Base-by-base conservation (phyloP, 164 flowering plant species). In the Stephania yunnanensis region DNA sequence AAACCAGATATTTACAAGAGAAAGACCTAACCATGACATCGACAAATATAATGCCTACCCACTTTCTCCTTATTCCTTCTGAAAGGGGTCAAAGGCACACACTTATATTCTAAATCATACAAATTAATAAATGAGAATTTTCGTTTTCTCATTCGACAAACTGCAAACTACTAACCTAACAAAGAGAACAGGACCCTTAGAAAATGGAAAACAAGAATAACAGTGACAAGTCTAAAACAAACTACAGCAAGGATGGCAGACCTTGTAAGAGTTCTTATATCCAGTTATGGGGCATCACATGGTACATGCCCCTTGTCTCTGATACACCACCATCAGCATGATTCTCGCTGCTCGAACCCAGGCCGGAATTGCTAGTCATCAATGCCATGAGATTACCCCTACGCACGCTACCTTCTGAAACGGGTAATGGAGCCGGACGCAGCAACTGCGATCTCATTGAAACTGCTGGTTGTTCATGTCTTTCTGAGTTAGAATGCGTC, bases 381-480 rank as follows among this genome's bases (percentile, higher is more conserved):
- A 87, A 61, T n/a, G 85, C 78, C 83, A 86, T 78, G 77, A 86
- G 78, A 74, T 80, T 74, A 25, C 88, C 88, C 19, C 88, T 87
- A 74, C 84, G 88, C 46, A 86, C 88, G 71, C 88, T 84, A 46
- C 88, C 87, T 85, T 92, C 97, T 1, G 90, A 83, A 69, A 82
- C 61, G 4, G 82, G 66, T 44, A 61, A 70, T 10, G 74, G 71
- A 25, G 29, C 46, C 36, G 31, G 63, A 7, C 50, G 50, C 46
- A 12, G 74, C 20, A 67, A n/a, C 9, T 19, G 55, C 0, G 22
- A 31, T 44, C 44, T 25, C 67, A 72, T n/a, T 2, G 75, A 36
- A 7, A 22, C 25, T 20, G 36, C 10, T 12, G 75, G 68, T 11
- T 72, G 25, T 20, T 68, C 77, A 58, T 42, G 12, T 69, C 20